These are phyloP conservation scores for Sarcomyxa edulis DNA, from an alignment of 768 basidiomycete species.

Conservation along the genomic window DNA sequence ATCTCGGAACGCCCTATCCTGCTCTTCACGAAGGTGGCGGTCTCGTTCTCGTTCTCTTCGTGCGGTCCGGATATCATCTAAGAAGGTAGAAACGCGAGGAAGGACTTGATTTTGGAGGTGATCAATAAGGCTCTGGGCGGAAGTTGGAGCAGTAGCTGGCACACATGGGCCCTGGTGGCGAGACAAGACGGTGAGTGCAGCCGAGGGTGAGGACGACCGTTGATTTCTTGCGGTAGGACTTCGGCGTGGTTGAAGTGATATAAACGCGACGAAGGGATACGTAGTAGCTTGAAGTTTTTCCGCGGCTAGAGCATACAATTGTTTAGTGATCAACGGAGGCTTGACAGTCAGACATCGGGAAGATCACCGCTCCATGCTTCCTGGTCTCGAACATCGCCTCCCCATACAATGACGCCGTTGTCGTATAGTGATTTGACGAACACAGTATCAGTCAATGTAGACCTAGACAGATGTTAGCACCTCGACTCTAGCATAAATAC, in stretches of 20 bases:
- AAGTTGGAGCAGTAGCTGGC: slow-evolving; percentile 44
- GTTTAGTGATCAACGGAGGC: slow-evolving; percentile 7
- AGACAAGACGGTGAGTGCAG: slow-evolving; percentile 76
- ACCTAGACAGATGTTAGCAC: slow-evolving; percentile 31
- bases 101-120: slow-evolving; percentile 71
- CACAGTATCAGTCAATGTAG: slow-evolving; percentile 68
- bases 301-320: slow-evolving; percentile 25
- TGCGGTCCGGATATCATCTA: slow-evolving; percentile 53
- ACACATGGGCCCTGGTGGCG: slow-evolving; percentile 69
- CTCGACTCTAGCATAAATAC: slow-evolving; percentile 1
- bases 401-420: slow-evolving; percentile 84
- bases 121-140: slow-evolving; percentile 53
- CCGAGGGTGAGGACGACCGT: slow-evolving; percentile 25
- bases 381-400: slow-evolving; percentile 78
- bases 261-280: slow-evolving; percentile 89
- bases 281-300: slow-evolving; percentile 84
- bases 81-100: slow-evolving; percentile 76
- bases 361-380: slow-evolving; percentile 71
- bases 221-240: slow-evolving; percentile 30
- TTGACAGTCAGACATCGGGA: background rate
- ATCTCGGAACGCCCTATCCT: slow-evolving; percentile 74
- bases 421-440: slow-evolving; percentile 67
- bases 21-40: slow-evolving; percentile 67
- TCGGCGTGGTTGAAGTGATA: slow-evolving; percentile 78
- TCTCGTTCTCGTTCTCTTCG: slow-evolving; percentile 46